phyloP scores from a whole-genome alignment of 148 eudicot species.

The Dianthus caryophyllus region DNA sequence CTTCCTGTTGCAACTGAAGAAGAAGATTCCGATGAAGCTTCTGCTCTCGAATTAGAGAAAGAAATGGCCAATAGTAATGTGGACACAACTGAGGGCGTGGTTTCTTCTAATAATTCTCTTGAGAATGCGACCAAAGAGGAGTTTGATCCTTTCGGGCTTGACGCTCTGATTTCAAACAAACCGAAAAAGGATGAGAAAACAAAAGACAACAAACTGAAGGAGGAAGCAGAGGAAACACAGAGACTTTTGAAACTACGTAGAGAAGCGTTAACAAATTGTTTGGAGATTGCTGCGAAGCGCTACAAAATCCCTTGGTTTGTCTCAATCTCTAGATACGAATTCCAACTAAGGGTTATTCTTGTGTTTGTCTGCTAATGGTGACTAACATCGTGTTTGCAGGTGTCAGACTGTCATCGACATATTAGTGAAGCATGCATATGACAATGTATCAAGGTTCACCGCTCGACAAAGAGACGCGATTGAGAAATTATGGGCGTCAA shows the following conservation, averaged over 20 bases:
- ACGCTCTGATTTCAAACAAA: conserved; percentile 56
- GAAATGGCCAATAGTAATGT: conserved; percentile 27
- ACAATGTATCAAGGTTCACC: conserved; percentile 75
- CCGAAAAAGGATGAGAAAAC: conserved; percentile 49
- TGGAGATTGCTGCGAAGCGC: conserved; percentile 87
- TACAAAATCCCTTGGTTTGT: conserved; percentile 79
- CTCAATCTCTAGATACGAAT: neutral
- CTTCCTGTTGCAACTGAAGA: conserved; percentile 76
- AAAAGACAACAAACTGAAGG: conserved; percentile 49
- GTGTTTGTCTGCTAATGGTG: conserved; percentile 4
- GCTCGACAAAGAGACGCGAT: conserved; percentile 70
- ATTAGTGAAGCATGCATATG: conserved; percentile 78
- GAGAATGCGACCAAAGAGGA: conserved; percentile 39
- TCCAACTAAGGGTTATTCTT: neutral
- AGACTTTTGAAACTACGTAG: conserved; percentile 59
- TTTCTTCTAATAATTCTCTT: conserved; percentile 30
- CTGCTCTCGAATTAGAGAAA: conserved; percentile 46
- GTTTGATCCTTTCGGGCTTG: conserved; percentile 91
- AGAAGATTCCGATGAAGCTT: conserved; percentile 86
- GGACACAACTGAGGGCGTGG: conserved; percentile 27
- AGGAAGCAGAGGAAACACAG: conserved; percentile 66
- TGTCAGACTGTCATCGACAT: conserved; percentile 96
- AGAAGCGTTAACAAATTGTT: conserved; percentile 72
- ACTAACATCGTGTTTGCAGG: conserved; percentile 43
- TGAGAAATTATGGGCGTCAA: conserved; percentile 76